Percentiles rank a stretch among this genome's conserved stretches.
These are phyloP conservation scores for Alternaria conjuncta DNA, from an alignment of 2,329 filamentous ascomycete genomes.

Conservation along the genomic window DNA sequence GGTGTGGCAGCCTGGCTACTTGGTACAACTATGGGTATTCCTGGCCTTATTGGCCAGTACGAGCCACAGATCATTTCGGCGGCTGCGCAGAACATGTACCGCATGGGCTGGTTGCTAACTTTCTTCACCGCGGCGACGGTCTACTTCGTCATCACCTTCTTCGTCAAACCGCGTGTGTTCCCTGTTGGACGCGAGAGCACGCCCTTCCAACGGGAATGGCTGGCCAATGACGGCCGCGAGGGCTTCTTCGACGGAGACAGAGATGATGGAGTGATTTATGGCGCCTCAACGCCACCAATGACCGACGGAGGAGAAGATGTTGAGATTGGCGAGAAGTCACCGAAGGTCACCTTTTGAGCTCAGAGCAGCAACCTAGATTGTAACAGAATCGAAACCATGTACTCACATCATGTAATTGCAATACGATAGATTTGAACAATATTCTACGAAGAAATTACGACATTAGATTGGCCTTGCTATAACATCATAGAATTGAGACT, in stretches of 20 bases:
- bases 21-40: conserved; percentile 43
- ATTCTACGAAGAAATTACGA: background rate
- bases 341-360: conserved; percentile 9
- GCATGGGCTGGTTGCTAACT: conserved; percentile 45
- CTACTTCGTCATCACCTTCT: conserved; percentile 30
- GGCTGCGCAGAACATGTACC: conserved; percentile 45
- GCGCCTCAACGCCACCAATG: conserved; percentile 19
- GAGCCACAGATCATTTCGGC: conserved; percentile 40
- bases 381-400: background rate
- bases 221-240: conserved; percentile 35
- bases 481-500: background rate
- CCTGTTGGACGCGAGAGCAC: conserved; percentile 27
- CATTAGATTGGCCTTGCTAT: background rate
- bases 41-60: conserved; percentile 41
- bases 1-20: conserved; percentile 40
- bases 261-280: conserved; percentile 15
- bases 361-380: background rate
- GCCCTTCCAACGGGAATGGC: conserved; percentile 24
- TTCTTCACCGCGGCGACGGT: conserved; percentile 36
- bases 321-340: conserved; percentile 15
- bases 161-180: conserved; percentile 26
- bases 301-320: conserved; percentile 17
- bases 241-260: conserved; percentile 41
- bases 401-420: background rate
- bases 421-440: background rate